Percentiles rank a stretch among this genome's conserved stretches.
Conservation (phyloP, 257 asterid species). For the Nicotiana benthamiana region DNA sequence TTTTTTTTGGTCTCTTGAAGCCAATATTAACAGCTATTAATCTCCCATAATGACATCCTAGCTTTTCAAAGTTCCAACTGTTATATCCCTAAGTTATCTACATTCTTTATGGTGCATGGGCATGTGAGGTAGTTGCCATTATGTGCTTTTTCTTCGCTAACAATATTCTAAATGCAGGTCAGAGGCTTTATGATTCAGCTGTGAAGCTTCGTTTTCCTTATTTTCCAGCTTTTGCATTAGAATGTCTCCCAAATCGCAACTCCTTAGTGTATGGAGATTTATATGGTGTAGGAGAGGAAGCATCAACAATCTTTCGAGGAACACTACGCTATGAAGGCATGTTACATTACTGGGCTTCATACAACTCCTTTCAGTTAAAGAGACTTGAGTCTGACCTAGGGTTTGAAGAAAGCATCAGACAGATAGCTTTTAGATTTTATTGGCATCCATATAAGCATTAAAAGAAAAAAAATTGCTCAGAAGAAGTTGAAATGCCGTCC, state of each 20-base stretch:
- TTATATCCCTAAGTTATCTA: background rate
- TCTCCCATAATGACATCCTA: background rate
- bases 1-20: background rate
- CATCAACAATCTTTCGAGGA: constrained; percentile 82
- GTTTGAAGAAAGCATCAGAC: background rate
- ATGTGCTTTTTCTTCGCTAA: background rate
- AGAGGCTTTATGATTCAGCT: constrained; percentile 79
- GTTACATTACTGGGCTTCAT: constrained; percentile 9
- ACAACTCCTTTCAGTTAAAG: background rate
- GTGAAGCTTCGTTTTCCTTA: constrained; percentile 59
- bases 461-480: background rate
- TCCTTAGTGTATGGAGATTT: constrained; percentile 79
- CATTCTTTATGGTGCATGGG: background rate
- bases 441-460: background rate
- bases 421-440: background rate
- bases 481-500: background rate
- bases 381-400: background rate
- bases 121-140: background rate
- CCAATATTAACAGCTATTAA: background rate
- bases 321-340: constrained; percentile 93
- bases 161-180: constrained; percentile 44
- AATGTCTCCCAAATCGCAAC: constrained; percentile 91
- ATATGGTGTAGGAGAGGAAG: constrained; percentile 77
- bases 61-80: background rate
- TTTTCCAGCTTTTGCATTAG: constrained; percentile 92